Conservation (phyloP, 768 basidiomycete species). For the Phylloporus sp. region DNA sequence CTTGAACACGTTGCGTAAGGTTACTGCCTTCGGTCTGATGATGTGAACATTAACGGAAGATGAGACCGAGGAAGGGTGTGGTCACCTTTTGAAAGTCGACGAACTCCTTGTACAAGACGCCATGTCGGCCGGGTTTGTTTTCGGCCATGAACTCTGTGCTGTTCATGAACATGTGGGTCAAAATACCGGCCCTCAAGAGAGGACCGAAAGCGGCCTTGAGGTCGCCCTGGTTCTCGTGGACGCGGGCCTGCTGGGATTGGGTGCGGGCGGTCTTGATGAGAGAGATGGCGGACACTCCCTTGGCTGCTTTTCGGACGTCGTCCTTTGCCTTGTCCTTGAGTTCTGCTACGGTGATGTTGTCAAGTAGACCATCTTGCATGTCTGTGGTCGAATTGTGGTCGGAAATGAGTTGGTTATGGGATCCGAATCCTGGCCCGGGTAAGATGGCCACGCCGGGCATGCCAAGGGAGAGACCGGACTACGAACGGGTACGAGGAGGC, state of each 20-base stretch:
- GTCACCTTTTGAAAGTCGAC: slow-evolving; percentile 60
- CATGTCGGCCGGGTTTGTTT: slow-evolving; percentile 44
- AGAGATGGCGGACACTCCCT: slow-evolving; percentile 53
- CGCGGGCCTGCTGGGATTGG: slow-evolving; percentile 50
- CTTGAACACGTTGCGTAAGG: slow-evolving; percentile 37
- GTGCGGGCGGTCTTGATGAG: slow-evolving; percentile 60
- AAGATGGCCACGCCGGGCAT: slow-evolving; percentile 39
- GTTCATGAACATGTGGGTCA: slow-evolving; percentile 55
- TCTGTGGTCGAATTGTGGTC: slow-evolving; percentile 18
- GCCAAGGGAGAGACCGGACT: slow-evolving; percentile 14
- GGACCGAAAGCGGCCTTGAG: slow-evolving; percentile 55
- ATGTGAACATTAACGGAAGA: slow-evolving; percentile 11
- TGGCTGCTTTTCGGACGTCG: slow-evolving; percentile 46
- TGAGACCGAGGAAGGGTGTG: slow-evolving; percentile 13
- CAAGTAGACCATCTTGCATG: slow-evolving; percentile 38
- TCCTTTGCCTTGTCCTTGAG: slow-evolving; percentile 46
- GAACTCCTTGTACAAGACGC: slow-evolving; percentile 58
- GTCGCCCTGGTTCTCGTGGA: slow-evolving; percentile 52
- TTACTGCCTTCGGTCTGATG: slow-evolving; percentile 36
- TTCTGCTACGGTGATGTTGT: slow-evolving; percentile 36
- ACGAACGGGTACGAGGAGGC: slow-evolving; percentile 10
- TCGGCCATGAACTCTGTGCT: slow-evolving; percentile 52
- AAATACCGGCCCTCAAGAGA: slow-evolving; percentile 56
- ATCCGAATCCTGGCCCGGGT: slow-evolving; percentile 29
- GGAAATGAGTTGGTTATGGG: no score